These are phyloP conservation scores for Vitis labrusca DNA, from an alignment of 164 flowering plant species.

Conservation along the genomic window DNA sequence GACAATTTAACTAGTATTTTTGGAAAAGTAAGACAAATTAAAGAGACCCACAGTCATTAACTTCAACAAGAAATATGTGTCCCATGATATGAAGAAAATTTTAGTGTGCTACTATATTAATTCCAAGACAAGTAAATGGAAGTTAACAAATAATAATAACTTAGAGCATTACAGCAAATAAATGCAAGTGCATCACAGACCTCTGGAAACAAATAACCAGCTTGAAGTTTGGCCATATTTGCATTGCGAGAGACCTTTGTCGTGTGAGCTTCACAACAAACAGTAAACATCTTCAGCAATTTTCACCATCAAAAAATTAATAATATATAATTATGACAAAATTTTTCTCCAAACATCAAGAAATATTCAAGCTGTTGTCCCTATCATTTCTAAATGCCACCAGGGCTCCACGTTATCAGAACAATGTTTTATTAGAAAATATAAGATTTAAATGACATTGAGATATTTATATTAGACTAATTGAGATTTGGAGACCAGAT, in stretches of 20 bases:
- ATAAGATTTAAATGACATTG: no score
- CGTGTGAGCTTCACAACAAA: constrained; percentile 54
- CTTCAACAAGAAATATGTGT: no score
- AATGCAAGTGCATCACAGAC: constrained; percentile 29
- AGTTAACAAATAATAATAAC: background rate
- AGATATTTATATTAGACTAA: no score
- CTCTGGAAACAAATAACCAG: constrained; percentile 97
- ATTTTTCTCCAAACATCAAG: background rate
- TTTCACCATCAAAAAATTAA: background rate
- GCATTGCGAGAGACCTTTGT: constrained; percentile 86
- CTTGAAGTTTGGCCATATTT: constrained; percentile 86
- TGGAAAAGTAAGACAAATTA: no score
- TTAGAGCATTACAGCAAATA: background rate
- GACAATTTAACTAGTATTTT: no score
- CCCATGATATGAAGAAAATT: no score
- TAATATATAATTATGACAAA: background rate
- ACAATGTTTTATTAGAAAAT: no score
- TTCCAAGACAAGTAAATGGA: background rate
- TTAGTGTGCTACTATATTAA: no score
- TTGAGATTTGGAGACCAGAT: no score
- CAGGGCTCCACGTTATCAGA: background rate
- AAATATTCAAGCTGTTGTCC: no score
- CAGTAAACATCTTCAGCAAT: background rate
- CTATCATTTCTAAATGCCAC: background rate
- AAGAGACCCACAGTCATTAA: no score